Evolutionary conservation across 2,329 filamentous ascomycete genomes (phyloP).

Genomic region (Hypoxylon sp.): DNA sequence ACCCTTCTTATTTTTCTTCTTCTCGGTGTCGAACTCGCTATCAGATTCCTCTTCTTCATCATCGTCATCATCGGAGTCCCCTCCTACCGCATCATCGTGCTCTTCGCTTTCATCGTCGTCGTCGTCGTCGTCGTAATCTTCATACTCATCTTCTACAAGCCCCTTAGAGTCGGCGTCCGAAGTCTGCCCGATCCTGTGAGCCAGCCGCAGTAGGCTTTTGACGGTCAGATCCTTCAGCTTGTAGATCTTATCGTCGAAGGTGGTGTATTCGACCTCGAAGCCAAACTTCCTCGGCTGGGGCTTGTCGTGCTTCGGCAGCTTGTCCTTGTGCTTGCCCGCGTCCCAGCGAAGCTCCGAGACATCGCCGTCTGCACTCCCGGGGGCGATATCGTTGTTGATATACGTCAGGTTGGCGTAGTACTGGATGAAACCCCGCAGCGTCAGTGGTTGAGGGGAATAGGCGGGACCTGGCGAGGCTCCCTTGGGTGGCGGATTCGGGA

Average conservation of each 20-base stretch:
- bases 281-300: conserved; percentile 73
- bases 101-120: conserved; percentile 38
- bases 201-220: conserved; percentile 81
- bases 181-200: conserved; percentile 77
- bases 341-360: conserved; percentile 65
- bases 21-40: conserved; percentile 43
- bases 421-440: conserved; percentile 84
- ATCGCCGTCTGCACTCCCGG: conserved; percentile 46
- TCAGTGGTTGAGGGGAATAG: conserved; percentile 86
- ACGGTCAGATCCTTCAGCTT: conserved; percentile 86
- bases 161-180: conserved; percentile 47
- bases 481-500: conserved; percentile 80
- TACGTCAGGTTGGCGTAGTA: conserved; percentile 94
- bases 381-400: conserved; percentile 78
- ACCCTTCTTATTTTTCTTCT: conserved; percentile 66
- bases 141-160: conserved; percentile 40
- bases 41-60: conserved; percentile 45
- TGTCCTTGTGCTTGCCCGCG: conserved; percentile 71
- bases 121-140: conserved; percentile 44
- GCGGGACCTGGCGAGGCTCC: conserved; percentile 84
- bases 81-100: conserved; percentile 42
- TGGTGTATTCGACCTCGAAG: conserved; percentile 89
- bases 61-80: conserved; percentile 43
- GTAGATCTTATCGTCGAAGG: conserved; percentile 79
- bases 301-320: conserved; percentile 64